These are phyloP conservation scores for Choiromyces venosus DNA, from an alignment of 495 filamentous ascomycete species.

Conservation along the genomic window DNA sequence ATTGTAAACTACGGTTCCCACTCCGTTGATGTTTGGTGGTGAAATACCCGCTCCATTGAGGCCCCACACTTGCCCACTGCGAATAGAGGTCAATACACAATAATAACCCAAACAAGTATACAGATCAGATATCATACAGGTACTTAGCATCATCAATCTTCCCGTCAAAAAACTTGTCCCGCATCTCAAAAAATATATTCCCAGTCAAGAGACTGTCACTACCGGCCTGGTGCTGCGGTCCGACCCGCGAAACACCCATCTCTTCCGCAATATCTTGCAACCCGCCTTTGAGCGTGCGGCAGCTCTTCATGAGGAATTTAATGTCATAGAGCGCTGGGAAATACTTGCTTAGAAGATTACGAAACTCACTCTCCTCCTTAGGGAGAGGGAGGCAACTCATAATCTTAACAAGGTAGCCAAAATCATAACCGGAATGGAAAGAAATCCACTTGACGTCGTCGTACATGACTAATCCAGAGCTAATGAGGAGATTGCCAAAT, in stretches of 20 bases:
- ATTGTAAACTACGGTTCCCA: slow-evolving; percentile 37
- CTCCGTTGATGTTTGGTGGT: slow-evolving; percentile 37
- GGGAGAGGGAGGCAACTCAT: slow-evolving; percentile 74
- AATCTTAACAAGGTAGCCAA: slow-evolving; percentile 92
- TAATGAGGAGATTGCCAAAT: slow-evolving; percentile 83
- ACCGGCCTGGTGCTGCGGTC: slow-evolving; percentile 81
- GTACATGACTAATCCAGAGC: slow-evolving; percentile 81
- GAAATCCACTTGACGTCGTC: slow-evolving; percentile 91
- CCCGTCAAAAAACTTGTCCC: slow-evolving; percentile 78
- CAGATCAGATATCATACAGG: slow-evolving; percentile 26
- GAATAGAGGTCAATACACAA: background rate
- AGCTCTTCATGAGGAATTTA: slow-evolving; percentile 84
- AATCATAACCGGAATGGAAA: slow-evolving; percentile 98
- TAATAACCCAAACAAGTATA: background rate
- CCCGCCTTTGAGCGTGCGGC: slow-evolving; percentile 59
- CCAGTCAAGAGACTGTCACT: slow-evolving; percentile 88
- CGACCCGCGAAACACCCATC: slow-evolving; percentile 78
- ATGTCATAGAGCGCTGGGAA: slow-evolving; percentile 93
- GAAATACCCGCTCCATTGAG: slow-evolving; percentile 39
- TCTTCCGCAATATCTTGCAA: slow-evolving; percentile 91
- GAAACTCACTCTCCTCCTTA: slow-evolving; percentile 80
- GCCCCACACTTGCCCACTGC: slow-evolving; percentile 42
- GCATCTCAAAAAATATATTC: slow-evolving; percentile 83
- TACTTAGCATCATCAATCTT: slow-evolving; percentile 57
- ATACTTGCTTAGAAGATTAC: slow-evolving; percentile 74